Percentiles rank a stretch among this genome's conserved stretches.
Evolutionary conservation across 2,329 filamentous ascomycete genomes (phyloP).

Genomic region (Magnaporthiopsis poae): DNA sequence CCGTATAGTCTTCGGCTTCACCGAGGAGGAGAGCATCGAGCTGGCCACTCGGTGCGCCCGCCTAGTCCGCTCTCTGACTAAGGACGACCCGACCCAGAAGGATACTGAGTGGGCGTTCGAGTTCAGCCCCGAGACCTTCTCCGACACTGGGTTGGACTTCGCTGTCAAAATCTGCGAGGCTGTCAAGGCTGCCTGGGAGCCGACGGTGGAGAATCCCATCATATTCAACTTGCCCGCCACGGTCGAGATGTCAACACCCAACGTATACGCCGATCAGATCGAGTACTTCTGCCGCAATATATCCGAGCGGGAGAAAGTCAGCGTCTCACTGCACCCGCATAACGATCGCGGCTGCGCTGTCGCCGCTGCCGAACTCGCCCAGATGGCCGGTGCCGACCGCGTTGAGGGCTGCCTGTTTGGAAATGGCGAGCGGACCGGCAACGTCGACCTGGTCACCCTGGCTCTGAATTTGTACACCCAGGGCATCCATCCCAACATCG

Average conservation of each 20-base stretch:
- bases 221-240: constrained; percentile 97
- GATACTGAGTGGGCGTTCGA: constrained; percentile 66
- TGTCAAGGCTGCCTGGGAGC: constrained; percentile 88
- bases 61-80: constrained; percentile 80
- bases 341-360: constrained; percentile 88
- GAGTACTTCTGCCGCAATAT: constrained; percentile 90
- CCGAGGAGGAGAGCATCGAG: constrained; percentile 69
- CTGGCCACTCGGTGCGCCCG: constrained; percentile 78
- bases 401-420: constrained; percentile 91
- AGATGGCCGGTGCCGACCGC: constrained; percentile 91
- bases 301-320: constrained; percentile 73
- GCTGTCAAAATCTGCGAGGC: constrained; percentile 77
- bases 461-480: constrained; percentile 92
- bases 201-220: constrained; percentile 66
- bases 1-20: constrained; percentile 78
- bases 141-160: constrained; percentile 77
- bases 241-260: constrained; percentile 88
- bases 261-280: constrained; percentile 91
- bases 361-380: constrained; percentile 80
- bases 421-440: constrained; percentile 90
- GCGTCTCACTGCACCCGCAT: constrained; percentile 84
- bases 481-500: constrained; percentile 71
- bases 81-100: constrained; percentile 53
- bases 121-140: constrained; percentile 82
- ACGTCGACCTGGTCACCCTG: constrained; percentile 87